These are phyloP conservation scores for Sugiyamaella sp. DNA, from an alignment of 1,139 yeast species.

Conservation along the genomic window DNA sequence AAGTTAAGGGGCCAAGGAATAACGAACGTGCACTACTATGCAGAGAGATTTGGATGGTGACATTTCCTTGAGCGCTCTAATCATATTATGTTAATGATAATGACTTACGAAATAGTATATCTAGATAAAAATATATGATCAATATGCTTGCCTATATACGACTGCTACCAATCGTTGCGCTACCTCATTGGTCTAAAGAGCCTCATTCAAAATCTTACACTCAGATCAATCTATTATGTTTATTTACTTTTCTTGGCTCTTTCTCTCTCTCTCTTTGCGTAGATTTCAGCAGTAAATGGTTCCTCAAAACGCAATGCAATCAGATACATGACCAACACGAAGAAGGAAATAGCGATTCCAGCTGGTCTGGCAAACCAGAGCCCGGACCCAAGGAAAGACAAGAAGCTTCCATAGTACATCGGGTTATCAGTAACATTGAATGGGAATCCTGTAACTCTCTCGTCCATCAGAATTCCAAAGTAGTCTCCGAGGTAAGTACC, in stretches of 20 bases:
- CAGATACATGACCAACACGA: constrained; percentile 80
- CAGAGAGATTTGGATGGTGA: constrained; percentile 39
- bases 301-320: constrained; percentile 89
- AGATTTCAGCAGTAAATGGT: constrained; percentile 92
- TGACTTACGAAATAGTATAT: background rate
- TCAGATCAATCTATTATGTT: no score
- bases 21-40: constrained; percentile 28
- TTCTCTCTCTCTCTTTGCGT: constrained; percentile 62
- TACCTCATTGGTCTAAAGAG: no score
- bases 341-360: constrained; percentile 69
- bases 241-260: constrained; percentile 35
- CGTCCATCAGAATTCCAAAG: constrained; percentile 91
- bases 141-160: background rate
- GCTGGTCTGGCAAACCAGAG: constrained; percentile 89
- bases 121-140: background rate
- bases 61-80: background rate
- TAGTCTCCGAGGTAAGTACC: constrained; percentile 97
- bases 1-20: constrained; percentile 30
- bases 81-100: constrained; percentile 1
- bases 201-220: no score
- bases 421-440: constrained; percentile 90
- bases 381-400: constrained; percentile 89
- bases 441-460: constrained; percentile 92
- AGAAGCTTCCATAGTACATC: constrained; percentile 92
- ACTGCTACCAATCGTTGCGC: no score